Percentiles rank a stretch among this genome's conserved stretches.
Conservation (phyloP, 2,329 filamentous ascomycete genomes). For the Pseudocercospora cruenta region DNA sequence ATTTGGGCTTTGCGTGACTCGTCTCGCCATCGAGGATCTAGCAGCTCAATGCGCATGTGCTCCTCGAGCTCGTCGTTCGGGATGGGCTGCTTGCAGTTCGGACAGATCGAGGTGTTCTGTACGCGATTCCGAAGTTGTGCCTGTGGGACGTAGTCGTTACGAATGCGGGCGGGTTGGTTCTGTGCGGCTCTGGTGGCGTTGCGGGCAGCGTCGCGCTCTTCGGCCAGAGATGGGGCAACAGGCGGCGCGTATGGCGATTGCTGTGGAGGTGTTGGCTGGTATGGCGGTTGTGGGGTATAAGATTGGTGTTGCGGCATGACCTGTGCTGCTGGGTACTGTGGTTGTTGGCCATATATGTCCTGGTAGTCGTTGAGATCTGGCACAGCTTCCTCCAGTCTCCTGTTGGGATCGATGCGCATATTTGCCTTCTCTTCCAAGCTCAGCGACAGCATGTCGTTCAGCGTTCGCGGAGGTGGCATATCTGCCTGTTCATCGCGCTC, state of each 20-base stretch:
- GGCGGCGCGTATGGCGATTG: slow-evolving; percentile 31
- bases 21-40: slow-evolving; percentile 94
- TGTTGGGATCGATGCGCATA: slow-evolving; percentile 77
- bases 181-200: slow-evolving; percentile 68
- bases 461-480: slow-evolving; percentile 83
- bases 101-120: slow-evolving; percentile 74
- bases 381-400: slow-evolving; percentile 93
- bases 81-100: slow-evolving; percentile 90
- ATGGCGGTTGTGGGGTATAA: slow-evolving; percentile 33
- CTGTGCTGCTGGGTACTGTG: slow-evolving; percentile 35
- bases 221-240: slow-evolving; percentile 36
- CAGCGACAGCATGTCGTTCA: slow-evolving; percentile 89
- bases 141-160: slow-evolving; percentile 87
- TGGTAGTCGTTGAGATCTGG: slow-evolving; percentile 68
- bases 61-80: slow-evolving; percentile 85
- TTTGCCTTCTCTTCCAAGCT: slow-evolving; percentile 94
- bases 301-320: slow-evolving; percentile 26
- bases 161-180: slow-evolving; percentile 69
- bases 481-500: slow-evolving; percentile 84
- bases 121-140: slow-evolving; percentile 60
- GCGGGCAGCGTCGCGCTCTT: slow-evolving; percentile 64
- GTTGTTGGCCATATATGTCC: slow-evolving; percentile 39
- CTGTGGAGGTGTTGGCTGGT: slow-evolving; percentile 35
- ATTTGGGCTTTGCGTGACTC: slow-evolving; percentile 88
- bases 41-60: slow-evolving; percentile 91